Conservation (phyloP, 2,329 filamentous ascomycete genomes). For the Aureobasidium pullulans region DNA sequence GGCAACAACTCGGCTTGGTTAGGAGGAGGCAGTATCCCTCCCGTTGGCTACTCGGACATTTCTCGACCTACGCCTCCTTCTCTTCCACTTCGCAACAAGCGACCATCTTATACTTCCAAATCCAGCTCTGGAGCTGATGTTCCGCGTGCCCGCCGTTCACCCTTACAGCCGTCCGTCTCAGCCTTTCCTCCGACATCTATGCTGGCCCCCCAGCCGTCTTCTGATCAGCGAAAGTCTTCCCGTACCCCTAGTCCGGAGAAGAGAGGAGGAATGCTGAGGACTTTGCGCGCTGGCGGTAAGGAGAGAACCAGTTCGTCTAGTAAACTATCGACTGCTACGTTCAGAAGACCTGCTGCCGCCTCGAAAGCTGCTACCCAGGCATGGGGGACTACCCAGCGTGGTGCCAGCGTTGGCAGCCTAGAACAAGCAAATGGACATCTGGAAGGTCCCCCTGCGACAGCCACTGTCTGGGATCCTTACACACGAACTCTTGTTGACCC, state of each 20-base stretch:
- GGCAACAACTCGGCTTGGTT: slow-evolving; percentile 46
- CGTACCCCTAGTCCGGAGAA: slow-evolving; percentile 57
- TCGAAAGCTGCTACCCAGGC: slow-evolving; percentile 57
- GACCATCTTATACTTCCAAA: slow-evolving; percentile 38
- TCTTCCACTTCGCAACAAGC: slow-evolving; percentile 27
- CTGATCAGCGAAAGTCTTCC: slow-evolving; percentile 37
- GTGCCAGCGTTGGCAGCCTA: slow-evolving; percentile 17
- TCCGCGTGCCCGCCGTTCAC: not conserved
- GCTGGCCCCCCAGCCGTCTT: slow-evolving; percentile 29
- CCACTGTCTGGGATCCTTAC: slow-evolving; percentile 27
- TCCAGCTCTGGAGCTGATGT: slow-evolving; percentile 33
- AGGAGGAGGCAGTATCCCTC: slow-evolving; percentile 73
- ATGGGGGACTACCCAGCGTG: slow-evolving; percentile 40
- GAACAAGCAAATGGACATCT: slow-evolving; percentile 14
- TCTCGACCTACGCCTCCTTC: slow-evolving; percentile 52
- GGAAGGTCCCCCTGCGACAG: slow-evolving; percentile 3
- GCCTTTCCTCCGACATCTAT: slow-evolving; percentile 22
- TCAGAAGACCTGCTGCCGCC: slow-evolving; percentile 46
- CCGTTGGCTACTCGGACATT: slow-evolving; percentile 72
- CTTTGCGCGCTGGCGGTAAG: slow-evolving; percentile 45
- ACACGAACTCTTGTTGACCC: slow-evolving; percentile 25
- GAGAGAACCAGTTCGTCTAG: slow-evolving; percentile 47
- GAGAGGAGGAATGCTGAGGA: slow-evolving; percentile 51
- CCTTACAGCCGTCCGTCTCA: not conserved
- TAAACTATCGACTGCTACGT: slow-evolving; percentile 34